Evolutionary conservation across 2,329 filamentous ascomycete species (phyloP).

Genomic region (Grosmannia clavigera): DNA sequence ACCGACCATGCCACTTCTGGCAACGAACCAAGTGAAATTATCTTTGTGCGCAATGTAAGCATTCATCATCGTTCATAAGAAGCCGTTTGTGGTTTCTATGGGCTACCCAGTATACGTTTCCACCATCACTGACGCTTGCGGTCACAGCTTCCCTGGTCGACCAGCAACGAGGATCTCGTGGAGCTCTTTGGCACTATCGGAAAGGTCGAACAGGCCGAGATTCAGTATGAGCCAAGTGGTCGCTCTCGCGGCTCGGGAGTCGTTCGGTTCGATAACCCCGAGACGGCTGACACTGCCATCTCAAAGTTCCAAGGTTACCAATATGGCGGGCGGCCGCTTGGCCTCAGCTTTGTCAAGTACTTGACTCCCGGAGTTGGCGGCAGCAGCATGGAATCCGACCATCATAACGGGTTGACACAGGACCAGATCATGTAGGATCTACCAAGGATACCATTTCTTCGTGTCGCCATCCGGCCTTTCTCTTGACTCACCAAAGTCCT

Average conservation of each 20-base stretch:
- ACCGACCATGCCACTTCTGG: conserved; percentile 85
- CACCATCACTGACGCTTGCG: not conserved
- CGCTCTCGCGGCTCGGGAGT: conserved; percentile 91
- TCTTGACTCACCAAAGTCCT: not conserved
- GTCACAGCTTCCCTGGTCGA: conserved; percentile 86
- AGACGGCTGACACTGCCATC: conserved; percentile 87
- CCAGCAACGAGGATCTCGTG: conserved; percentile 92
- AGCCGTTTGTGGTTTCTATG: not conserved
- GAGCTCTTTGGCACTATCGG: conserved; percentile 97
- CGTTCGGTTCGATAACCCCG: conserved; percentile 75
- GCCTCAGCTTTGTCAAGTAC: conserved; percentile 90
- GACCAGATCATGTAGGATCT: conserved; percentile 82
- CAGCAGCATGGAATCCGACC: conserved; percentile 75
- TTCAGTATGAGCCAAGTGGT: conserved; percentile 94
- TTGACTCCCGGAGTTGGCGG: conserved; percentile 49
- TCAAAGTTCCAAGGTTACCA: conserved; percentile 96
- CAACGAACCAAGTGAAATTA: conserved; percentile 68
- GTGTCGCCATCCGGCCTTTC: not conserved
- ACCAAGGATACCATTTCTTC: not conserved
- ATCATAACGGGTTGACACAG: conserved; percentile 69
- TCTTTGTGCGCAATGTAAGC: conserved; percentile 94
- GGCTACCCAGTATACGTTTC: not conserved
- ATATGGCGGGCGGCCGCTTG: conserved; percentile 88
- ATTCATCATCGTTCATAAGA: not conserved
- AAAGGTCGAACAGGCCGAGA: conserved; percentile 96